Evolutionary conservation across 2,329 filamentous ascomycete genomes (phyloP), one percentile per base, ranked within the genome.

Genomic region (Dactylellina sp.): DNA sequence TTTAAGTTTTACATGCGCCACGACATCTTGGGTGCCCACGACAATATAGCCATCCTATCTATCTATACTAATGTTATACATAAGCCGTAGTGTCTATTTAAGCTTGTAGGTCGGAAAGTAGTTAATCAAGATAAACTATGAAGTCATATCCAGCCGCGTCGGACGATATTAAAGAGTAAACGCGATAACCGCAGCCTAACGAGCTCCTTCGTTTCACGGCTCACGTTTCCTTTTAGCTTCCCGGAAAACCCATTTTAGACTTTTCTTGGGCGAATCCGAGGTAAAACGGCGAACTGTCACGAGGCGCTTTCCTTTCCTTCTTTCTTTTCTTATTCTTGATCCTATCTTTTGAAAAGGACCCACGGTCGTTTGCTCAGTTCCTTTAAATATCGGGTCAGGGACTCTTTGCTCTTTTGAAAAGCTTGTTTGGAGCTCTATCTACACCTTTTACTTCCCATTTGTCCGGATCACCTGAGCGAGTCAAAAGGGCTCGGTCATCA

Each of bases 291-390:
- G 40, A 40, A 20, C 46, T 53, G 53, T 68, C 63, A 68, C 63
- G 63, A 47, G 63, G 37, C 42, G 24, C 22, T 42, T 22, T 50
- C 44, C 35, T 53, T 53, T 39, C 35, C 50, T 25, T 18, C 24
- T 84, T 80, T 35, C 82, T 81, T 77, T 84, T 83, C 78, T 84
- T 84, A 24, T 82, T 81, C 25, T 75, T 79, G 81, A 75, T 71
- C 77, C 64, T 79, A 20, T 20, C 7, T n/a, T 52, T 52, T 52
- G 12, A 18, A 14, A 12, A 7, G 39, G 39, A 80, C 78, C 76
- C 61, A 63, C 68, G 75, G 46, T n/a, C 65, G 63, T 40, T 71
- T 72, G 49, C 61, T 35, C 70, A 64, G 22, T 50, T 44, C 24
- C 32, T 40, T 40, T 40, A 12, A 40, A 40, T 40, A 12, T 40